Percentiles rank a stretch among this genome's conserved stretches.
phyloP scores from a whole-genome alignment of 306 rosid species.

The Vigna trinervia region DNA sequence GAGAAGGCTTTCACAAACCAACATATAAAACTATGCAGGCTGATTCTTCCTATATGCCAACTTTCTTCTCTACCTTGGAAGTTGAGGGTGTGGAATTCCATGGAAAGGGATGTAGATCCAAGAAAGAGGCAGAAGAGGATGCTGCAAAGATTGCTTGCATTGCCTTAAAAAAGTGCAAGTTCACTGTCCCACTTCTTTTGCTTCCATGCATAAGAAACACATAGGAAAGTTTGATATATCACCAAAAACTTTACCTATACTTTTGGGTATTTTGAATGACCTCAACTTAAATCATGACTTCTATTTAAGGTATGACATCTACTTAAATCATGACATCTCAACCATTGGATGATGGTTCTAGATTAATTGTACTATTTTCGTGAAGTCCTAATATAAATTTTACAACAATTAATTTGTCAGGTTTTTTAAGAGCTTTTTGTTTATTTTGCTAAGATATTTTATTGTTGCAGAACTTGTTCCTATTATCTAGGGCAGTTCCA shows the following conservation, averaged over 20 bases:
- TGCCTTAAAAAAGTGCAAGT: constrained; percentile 51
- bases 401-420: not conserved
- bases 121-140: constrained; percentile 55
- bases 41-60: constrained; percentile 44
- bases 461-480: too few species aligned
- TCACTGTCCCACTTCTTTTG: not conserved
- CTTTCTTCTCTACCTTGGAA: constrained; percentile 54
- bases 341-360: not conserved
- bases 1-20: constrained; percentile 52
- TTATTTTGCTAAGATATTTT: too few species aligned
- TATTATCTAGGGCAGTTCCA: too few species aligned
- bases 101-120: constrained; percentile 49
- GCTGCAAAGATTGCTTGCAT: constrained; percentile 60
- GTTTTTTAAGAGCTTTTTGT: too few species aligned
- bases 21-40: constrained; percentile 46
- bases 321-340: not conserved
- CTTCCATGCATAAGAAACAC: not conserved
- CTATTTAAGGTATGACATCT: not conserved
- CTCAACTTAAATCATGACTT: not conserved
- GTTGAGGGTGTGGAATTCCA: constrained; percentile 50
- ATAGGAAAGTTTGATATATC: not conserved
- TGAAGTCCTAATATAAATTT: not conserved
- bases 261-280: not conserved
- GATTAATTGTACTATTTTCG: not conserved
- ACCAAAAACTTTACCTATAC: not conserved